Conservation (phyloP, 352 stramenopile species). For the Phytophthora vignae region DNA sequence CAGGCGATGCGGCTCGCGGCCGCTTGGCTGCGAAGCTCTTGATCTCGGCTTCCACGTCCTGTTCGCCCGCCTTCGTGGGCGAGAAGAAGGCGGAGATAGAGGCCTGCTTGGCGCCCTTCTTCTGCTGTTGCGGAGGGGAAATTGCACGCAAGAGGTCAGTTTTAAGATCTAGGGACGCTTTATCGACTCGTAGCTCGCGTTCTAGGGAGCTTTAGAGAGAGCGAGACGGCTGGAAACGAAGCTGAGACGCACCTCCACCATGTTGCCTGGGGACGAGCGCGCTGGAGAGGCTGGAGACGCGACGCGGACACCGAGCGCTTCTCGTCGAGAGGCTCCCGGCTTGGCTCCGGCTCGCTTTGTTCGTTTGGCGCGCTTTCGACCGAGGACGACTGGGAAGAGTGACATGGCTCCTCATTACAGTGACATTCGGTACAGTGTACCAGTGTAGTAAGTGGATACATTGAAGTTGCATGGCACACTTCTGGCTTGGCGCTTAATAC, state of each 20-base stretch:
- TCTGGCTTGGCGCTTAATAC: background rate
- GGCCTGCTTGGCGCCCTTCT: conserved; percentile 66
- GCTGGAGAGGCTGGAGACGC: conserved; percentile 1
- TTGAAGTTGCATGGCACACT: conserved; percentile 2
- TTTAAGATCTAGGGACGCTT: background rate
- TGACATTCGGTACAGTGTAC: conserved; percentile 1
- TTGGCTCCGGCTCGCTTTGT: conserved; percentile 3
- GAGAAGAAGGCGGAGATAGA: conserved; percentile 87
- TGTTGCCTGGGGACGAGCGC: background rate
- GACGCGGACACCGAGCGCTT: conserved; percentile 8
- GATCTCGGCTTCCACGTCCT: conserved; percentile 11
- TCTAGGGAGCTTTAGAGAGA: background rate
- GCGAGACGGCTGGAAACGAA: background rate
- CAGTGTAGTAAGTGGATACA: background rate
- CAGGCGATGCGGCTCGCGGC: conserved; percentile 5
- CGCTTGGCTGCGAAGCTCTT: conserved; percentile 32
- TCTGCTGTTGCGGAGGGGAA: conserved; percentile 35
- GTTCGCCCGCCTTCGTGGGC: conserved; percentile 41
- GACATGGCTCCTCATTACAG: background rate
- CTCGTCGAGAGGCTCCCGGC: conserved; percentile 8
- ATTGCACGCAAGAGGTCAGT: conserved; percentile 23
- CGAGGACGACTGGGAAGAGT: conserved; percentile 12
- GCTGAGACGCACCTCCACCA: conserved; percentile 35
- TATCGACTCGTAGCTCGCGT: background rate
- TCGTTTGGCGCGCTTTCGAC: conserved; percentile 30